Evolutionary conservation across 2,329 filamentous ascomycete species (phyloP), one percentile per base, ranked within the genome.

Genomic region (Cordyceps militaris): DNA sequence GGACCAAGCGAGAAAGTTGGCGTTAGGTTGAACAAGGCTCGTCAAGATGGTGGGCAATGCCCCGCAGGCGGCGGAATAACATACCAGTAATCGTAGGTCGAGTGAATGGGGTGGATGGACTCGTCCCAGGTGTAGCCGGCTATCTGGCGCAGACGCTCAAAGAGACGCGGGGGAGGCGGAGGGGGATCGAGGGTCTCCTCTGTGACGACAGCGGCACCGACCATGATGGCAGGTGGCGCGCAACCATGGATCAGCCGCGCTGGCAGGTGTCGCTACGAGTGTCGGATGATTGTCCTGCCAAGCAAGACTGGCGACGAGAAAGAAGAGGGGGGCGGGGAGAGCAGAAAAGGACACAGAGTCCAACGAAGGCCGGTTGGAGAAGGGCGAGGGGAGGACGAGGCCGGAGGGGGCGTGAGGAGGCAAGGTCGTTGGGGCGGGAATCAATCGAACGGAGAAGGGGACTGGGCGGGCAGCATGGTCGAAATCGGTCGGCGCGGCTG

Each of bases 61-160:
- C 24, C 26, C n/a, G 40, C 8, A 3, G 21, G 40, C 8, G 6
- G 21, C 11, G 21, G 43, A 19, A 48, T 19, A 28, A 66, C 73
- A 66, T 75, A 85, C 91, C 92, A 97, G 75, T 92, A 91, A 70
- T 95, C 91, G 73, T 96, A 97, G 65, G 86, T 90, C 52, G 82
- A 81, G 67, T 86, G 84, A 57, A 80, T 75, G 11, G 82, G 82
- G 26, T 72, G 71, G 58, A 67, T 70, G 14, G 81, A 78, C 63
- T 89, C 86, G 70, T 91, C 87, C 88, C 88, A 92, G 7, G 81
- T 83, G 69, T 90, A 91, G 55, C 87, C 88, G 47, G 85, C 79
- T 62, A 92, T 79, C 69, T 89, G 86, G 61, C 82, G 79, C 63
- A 92, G 78, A 52, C 88, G 83, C 69, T 91, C 87, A 65, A 86